phyloP scores from a whole-genome alignment of 768 basidiomycete species.

The Epithele typhae region DNA sequence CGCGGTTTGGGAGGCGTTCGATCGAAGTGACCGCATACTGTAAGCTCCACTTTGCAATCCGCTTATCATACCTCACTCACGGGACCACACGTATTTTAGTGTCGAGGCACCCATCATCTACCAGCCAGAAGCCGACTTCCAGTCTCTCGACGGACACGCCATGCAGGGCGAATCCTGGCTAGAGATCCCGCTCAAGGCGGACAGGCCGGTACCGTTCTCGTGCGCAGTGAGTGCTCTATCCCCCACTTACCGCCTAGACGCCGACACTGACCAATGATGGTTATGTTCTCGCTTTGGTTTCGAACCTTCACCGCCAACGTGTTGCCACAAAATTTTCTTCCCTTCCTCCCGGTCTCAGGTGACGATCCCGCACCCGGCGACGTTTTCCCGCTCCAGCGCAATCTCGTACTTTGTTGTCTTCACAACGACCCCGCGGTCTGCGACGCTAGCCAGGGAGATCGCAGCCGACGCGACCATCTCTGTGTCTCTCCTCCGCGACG shows the following conservation, averaged over 20 bases:
- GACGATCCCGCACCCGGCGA: constrained; percentile 57
- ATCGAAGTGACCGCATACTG: constrained; percentile 41
- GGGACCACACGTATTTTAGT: no score
- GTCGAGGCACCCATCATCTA: constrained; percentile 63
- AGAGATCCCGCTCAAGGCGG: constrained; percentile 61
- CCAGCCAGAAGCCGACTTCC: constrained; percentile 56
- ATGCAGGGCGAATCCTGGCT: constrained; percentile 53
- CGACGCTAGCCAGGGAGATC: constrained; percentile 55
- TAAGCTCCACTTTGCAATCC: constrained; percentile 34
- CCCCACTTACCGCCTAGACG: background rate
- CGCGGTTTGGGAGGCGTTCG: constrained; percentile 56
- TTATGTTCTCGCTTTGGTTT: no score
- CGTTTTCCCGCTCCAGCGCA: constrained; percentile 56
- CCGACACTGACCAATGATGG: no score
- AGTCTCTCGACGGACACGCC: constrained; percentile 46
- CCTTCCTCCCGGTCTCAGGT: constrained; percentile 37
- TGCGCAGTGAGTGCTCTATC: constrained; percentile 51
- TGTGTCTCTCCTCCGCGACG: constrained; percentile 60
- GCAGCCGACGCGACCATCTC: constrained; percentile 67
- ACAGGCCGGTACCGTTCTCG: constrained; percentile 55
- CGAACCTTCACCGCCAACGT: no score
- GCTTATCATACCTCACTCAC: no score
- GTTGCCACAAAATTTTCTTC: no score
- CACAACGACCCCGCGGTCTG: constrained; percentile 56
- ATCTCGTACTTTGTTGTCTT: constrained; percentile 74